A percentile compares a stretch with the other conserved stretches of the same genome.
Conservation (phyloP, 1,284 basidiomycete genomes). For the Paramarasmius palmivorus region DNA sequence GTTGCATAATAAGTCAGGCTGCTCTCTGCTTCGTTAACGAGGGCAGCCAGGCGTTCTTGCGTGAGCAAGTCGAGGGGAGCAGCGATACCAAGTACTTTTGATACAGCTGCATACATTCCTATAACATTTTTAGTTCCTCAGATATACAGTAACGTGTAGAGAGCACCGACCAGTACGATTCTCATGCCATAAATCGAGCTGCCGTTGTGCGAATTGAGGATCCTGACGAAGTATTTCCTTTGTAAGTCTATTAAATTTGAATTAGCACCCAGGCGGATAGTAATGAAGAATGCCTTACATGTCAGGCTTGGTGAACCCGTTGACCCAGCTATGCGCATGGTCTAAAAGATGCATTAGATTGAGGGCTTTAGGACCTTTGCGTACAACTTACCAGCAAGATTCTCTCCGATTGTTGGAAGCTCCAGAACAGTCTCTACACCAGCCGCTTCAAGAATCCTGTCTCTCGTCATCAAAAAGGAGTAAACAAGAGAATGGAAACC, state of each 20-base stretch:
- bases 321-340: constrained; percentile 11
- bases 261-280: too few species aligned
- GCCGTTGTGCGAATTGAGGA: constrained; percentile 1
- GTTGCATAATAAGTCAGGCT: constrained; percentile 24
- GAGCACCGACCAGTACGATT: constrained; percentile 5
- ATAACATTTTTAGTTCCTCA: not conserved
- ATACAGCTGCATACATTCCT: constrained; percentile 28
- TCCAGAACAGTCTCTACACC: constrained; percentile 23
- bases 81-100: constrained; percentile 27
- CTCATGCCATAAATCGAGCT: constrained; percentile 7
- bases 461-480: too few species aligned
- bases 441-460: constrained; percentile 22
- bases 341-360: not conserved
- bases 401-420: constrained; percentile 29
- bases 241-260: too few species aligned
- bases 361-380: not conserved
- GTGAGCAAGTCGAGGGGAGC: constrained; percentile 27
- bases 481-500: too few species aligned
- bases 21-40: constrained; percentile 20
- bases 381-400: constrained; percentile 23
- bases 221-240: constrained; percentile 6
- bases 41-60: constrained; percentile 11
- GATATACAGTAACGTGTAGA: not conserved
- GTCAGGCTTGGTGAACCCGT: constrained; percentile 9
- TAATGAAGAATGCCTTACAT: too few species aligned